Evolutionary conservation across 495 filamentous ascomycete genomes (phyloP), one percentile per base, ranked within the genome.

Genomic region (Aspergillus sparsus): DNA sequence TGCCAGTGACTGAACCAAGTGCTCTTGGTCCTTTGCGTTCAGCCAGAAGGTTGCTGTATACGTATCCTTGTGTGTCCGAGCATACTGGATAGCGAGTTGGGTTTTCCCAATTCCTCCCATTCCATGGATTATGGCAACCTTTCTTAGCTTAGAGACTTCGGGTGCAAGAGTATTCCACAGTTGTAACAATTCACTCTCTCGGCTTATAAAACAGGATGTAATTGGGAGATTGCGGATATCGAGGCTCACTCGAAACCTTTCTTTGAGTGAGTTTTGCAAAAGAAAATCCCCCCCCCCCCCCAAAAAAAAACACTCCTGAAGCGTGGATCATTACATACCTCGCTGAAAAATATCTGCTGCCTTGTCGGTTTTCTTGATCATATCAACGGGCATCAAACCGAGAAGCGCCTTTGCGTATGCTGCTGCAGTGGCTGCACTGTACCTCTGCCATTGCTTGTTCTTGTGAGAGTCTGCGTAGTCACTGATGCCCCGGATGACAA

Each of bases 31-130:
- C 21, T 71, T 68, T 3, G 62, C 68, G 67, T 60, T 65, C 21
- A 75, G 31, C 71, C 70, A 75, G 35, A 74, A 68, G 49, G 73
- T 66, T 3, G 68, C 70, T 18, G 62, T 72, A 41, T 68, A 75
- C 49, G 65, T 41, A 18, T 68, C 13, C 62, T 66, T 66, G 27
- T 74, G 66, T 6, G 68, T 53, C 36, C 61, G 55, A 15, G 72
- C 69, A 60, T 72, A 77, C 32, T 68, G 71, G 47, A 74, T 66
- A 11, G 72, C 77, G 46, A 80, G 61, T 56, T 80, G 72, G 27
- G 75, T 77, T 49, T 77, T 79, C 18, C 77, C 75, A 6, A 77
- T 73, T 0, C 77, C 75, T 0, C 76, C 74, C 57, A 80, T 66
- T 31, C 77, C 72, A 55, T 74, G 62, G 45, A 74, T 57, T 44